phyloP scores from a whole-genome alignment of 352 stramenopile genomes.

The Blastocystis hominis region DNA sequence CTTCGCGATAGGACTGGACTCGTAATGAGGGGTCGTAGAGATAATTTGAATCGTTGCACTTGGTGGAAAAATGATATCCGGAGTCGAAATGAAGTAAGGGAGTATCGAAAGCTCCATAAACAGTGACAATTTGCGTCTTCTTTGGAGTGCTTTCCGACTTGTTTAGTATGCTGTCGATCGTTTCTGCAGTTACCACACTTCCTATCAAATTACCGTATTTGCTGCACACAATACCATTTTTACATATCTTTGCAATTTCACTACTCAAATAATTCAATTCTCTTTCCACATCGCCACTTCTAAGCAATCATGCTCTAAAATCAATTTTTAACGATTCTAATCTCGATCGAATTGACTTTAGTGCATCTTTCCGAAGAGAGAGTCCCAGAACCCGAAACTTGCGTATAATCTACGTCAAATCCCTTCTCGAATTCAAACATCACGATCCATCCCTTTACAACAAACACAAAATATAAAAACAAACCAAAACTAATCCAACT shows the following conservation, averaged over 20 bases:
- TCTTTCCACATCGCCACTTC: neutral
- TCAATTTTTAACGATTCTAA: neutral
- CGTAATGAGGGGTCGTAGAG: neutral
- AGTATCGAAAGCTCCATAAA: neutral
- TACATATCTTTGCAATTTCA: too few species aligned
- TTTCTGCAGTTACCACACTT: too few species aligned
- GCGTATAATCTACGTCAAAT: neutral
- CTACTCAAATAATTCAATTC: neutral
- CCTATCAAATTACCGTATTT: too few species aligned
- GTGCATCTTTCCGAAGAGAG: neutral
- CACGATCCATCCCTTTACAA: neutral
- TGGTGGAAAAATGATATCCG: neutral
- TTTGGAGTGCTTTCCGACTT: too few species aligned
- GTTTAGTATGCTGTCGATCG: too few species aligned
- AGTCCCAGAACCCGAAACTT: neutral
- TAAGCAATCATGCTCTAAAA: neutral
- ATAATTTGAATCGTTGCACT: neutral
- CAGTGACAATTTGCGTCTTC: neutral
- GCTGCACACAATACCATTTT: too few species aligned
- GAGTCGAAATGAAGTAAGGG: neutral
- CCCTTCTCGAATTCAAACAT: neutral
- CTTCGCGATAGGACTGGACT: neutral
- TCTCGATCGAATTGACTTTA: neutral
- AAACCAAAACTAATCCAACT: neutral
- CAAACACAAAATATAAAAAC: neutral